A percentile compares a stretch with the other conserved stretches of the same genome.
Conservation (phyloP, 2,329 filamentous ascomycete genomes). For the Microcyclospora tardicrescens region DNA sequence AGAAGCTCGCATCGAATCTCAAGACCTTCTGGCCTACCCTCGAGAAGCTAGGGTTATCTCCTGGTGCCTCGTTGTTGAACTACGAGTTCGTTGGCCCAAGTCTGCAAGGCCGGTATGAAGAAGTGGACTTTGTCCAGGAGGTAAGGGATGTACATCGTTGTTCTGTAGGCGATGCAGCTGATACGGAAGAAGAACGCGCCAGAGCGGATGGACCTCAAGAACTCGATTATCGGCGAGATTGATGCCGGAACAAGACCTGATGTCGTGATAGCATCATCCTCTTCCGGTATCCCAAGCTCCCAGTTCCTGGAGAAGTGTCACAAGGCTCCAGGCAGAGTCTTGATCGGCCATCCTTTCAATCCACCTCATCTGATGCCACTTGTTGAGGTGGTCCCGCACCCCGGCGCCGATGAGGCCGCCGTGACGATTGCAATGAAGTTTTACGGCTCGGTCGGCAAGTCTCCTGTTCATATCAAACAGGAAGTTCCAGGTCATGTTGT, state of each 20-base stretch:
- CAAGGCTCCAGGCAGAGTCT: constrained; percentile 22
- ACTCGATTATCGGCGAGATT: constrained; percentile 24
- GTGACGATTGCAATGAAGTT: constrained; percentile 7
- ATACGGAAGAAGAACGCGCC: constrained; percentile 9
- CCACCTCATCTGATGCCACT: constrained; percentile 37
- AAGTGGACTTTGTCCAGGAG: constrained; percentile 27
- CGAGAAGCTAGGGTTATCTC: constrained; percentile 6
- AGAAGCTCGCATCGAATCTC: constrained; percentile 16
- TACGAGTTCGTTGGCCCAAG: constrained; percentile 12
- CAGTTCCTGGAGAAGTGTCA: background rate
- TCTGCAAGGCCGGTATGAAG: constrained; percentile 4
- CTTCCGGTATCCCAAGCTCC: too few species aligned
- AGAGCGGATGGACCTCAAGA: constrained; percentile 29
- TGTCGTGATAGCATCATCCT: constrained; percentile 25
- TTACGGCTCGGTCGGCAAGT: constrained; percentile 29
- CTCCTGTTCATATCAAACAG: constrained; percentile 28
- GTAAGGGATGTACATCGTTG: constrained; percentile 2
- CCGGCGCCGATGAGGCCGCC: constrained; percentile 8
- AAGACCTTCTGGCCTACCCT: constrained; percentile 12
- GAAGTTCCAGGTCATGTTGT: constrained; percentile 33
- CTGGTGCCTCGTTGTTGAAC: constrained; percentile 6
- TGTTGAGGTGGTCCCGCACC: constrained; percentile 33
- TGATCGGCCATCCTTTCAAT: constrained; percentile 38
- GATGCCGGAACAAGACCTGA: constrained; percentile 18
- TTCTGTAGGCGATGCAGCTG: too few species aligned